These are phyloP conservation scores for Leccinum subgranulosum DNA, from an alignment of 768 basidiomycete genomes.

Conservation along the genomic window DNA sequence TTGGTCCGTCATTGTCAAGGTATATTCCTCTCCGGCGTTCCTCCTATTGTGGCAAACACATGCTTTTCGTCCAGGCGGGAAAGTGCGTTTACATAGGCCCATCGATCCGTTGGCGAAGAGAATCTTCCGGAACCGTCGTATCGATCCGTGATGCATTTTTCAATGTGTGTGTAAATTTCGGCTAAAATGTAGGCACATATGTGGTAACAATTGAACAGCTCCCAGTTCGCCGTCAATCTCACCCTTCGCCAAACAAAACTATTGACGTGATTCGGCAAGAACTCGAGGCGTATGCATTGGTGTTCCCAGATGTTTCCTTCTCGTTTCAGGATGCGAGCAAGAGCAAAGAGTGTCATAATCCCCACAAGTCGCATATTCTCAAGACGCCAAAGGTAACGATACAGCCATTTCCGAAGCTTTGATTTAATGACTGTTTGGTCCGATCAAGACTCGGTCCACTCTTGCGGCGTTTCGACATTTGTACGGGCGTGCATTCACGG, in stretches of 20 bases:
- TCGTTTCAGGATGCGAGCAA: conserved; percentile 55
- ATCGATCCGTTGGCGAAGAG: conserved; percentile 71
- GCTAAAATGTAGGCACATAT: background rate
- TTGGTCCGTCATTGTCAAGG: conserved; percentile 81
- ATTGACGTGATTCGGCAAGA: conserved; percentile 68
- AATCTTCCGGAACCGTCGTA: conserved; percentile 75
- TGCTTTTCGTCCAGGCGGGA: conserved; percentile 47
- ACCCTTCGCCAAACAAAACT: conserved; percentile 56
- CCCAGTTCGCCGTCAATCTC: conserved; percentile 74
- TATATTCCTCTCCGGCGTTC: conserved; percentile 23
- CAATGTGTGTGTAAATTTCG: conserved; percentile 51
- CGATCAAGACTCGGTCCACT: conserved; percentile 57
- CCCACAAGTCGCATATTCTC: conserved; percentile 45
- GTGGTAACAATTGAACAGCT: conserved; percentile 44
- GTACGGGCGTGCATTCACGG: conserved; percentile 67
- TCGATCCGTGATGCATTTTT: conserved; percentile 88
- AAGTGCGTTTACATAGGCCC: conserved; percentile 66
- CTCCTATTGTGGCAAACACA: background rate
- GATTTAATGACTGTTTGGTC: conserved; percentile 17
- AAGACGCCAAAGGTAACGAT: conserved; percentile 63
- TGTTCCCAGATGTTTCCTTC: conserved; percentile 70
- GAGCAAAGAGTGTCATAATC: conserved; percentile 30
- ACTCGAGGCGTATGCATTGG: conserved; percentile 68
- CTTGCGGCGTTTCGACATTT: conserved; percentile 68
- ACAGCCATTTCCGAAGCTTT: conserved; percentile 10